Percentiles rank a stretch among this genome's conserved stretches.
Conservation (phyloP, 306 rosid genomes). For the Pyrus communis region DNA sequence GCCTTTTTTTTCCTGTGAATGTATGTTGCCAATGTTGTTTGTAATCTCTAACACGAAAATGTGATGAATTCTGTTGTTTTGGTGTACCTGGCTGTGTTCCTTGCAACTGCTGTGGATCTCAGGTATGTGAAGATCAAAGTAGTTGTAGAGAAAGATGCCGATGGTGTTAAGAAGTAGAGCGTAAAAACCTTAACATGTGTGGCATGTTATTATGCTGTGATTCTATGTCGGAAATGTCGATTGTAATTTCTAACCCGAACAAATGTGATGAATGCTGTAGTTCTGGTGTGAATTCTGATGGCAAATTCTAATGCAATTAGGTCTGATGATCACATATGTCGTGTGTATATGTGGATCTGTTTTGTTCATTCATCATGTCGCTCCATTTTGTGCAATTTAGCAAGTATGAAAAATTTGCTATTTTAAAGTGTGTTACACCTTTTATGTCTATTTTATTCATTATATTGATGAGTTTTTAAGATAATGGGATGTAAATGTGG, state of each 20-base stretch:
- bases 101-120: constrained; percentile 24
- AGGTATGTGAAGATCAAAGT: constrained; percentile 62
- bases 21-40: background rate
- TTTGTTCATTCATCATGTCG: background rate
- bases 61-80: background rate
- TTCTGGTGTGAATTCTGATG: constrained; percentile 1
- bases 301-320: constrained; percentile 1
- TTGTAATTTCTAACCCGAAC: background rate
- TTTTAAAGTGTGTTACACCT: background rate
- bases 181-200: background rate
- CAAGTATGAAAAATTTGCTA: background rate
- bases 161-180: constrained; percentile 3
- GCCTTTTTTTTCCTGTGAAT: background rate
- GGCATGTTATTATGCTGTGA: constrained; percentile 5
- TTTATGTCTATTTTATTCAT: no score
- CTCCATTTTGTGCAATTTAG: background rate
- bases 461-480: no score
- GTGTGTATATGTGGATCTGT: background rate
- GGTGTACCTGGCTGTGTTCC: constrained; percentile 17
- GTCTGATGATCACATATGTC: background rate
- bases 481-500: no score
- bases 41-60: background rate
- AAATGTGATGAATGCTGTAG: background rate
- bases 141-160: constrained; percentile 39
- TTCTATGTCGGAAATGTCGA: background rate